Evolutionary conservation across 1,284 basidiomycete genomes (phyloP).

Genomic region (Paramarasmius palmivorus): DNA sequence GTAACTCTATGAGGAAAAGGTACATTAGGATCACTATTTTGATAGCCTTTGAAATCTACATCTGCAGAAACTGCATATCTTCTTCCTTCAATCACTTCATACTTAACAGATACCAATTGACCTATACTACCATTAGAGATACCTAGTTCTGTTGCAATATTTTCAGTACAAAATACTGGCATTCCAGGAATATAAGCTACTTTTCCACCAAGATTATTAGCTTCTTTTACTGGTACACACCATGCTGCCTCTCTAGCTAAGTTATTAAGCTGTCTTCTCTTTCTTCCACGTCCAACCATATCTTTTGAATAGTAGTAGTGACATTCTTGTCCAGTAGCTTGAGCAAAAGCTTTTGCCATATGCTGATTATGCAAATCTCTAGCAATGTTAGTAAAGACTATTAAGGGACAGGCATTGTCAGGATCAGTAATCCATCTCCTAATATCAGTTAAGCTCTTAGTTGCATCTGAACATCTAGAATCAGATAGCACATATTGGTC

Average conservation of each 20-base stretch:
- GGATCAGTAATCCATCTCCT: constrained; percentile 12
- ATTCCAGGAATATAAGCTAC: constrained; percentile 18
- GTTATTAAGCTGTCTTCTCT: constrained; percentile 2
- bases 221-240: constrained; percentile 16
- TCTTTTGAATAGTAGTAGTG: constrained; percentile 14
- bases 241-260: constrained; percentile 16
- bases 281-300: no score
- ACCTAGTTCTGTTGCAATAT: constrained; percentile 18
- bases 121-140: constrained; percentile 18
- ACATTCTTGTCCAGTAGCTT: constrained; percentile 14
- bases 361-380: constrained; percentile 16
- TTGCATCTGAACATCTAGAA: constrained; percentile 2
- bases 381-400: constrained; percentile 17
- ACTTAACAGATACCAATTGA: constrained; percentile 13
- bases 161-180: constrained; percentile 18
- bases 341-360: constrained; percentile 17
- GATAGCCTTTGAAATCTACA: constrained; percentile 14
- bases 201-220: constrained; percentile 16
- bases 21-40: not conserved
- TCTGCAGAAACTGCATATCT: constrained; percentile 15
- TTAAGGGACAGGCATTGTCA: constrained; percentile 12
- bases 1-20: constrained; percentile 14
- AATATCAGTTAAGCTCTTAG: constrained; percentile 1
- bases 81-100: constrained; percentile 1
- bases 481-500: constrained; percentile 11